Base-by-base conservation (phyloP, 108 stramenopile species). In the Cyclostephanos tholiformis region DNA sequence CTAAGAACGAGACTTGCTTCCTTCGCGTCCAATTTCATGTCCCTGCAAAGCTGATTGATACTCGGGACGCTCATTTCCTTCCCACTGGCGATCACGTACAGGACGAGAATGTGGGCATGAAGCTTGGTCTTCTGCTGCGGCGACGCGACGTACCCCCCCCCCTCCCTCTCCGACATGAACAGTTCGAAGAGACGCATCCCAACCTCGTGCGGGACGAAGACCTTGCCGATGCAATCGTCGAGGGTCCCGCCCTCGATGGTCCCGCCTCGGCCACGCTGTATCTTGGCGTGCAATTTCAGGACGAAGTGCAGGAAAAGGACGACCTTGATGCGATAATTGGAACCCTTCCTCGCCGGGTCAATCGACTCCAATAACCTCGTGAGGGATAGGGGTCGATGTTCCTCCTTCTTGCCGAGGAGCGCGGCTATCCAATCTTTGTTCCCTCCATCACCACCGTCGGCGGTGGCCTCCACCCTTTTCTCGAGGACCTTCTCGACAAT, bases 61-160 rank as follows among this genome's bases (percentile, higher is more conserved):
- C 79, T 78, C 20, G 70, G 57, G 32, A 85, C 82, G 53, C 75
- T 86, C 92, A 94, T 93, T 46, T 82, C 75, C 23, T 57, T 66
- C n/a, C 78, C 84, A 36, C 81, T 80, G 22, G 91, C 89, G 22
- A 88, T 82, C 51, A 92, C 71, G 64, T 82, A 92, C 4, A 94
- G 69, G 5, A 96, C 50, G n/a, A 96, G 72, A 27, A 82, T 67
- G 67, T 93, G 83, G 3, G 86, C 67, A 10, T 73, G 26, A 60
- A 84, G 75, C 72, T 88, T 91, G 23, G 89, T 88, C 49, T 82
- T 76, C 44, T 87, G 83, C 36, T 77, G 68, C 17, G 85, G 85
- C 0, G 90, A 87, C 61, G 78, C 70, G 6, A 61, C 71, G 63
- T 67, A 88, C 0, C 87, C 85, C 5, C 53, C 32, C 11, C 66